These are phyloP conservation scores for Lenzites betulinus DNA, from an alignment of 768 basidiomycete species.

Conservation along the genomic window DNA sequence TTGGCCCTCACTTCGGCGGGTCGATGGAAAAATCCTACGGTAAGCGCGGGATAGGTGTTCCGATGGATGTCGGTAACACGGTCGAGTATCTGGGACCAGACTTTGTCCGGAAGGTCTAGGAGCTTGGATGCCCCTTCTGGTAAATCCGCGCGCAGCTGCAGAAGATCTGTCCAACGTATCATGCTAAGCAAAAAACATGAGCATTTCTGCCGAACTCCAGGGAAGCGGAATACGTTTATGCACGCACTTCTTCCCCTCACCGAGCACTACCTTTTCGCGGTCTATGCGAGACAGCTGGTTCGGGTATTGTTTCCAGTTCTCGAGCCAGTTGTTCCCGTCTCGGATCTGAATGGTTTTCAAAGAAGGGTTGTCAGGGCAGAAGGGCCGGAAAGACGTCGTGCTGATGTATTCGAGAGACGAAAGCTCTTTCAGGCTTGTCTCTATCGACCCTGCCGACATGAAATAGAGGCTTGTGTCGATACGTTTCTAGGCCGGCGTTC, in stretches of 20 bases:
- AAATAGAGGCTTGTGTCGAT: conserved; percentile 3
- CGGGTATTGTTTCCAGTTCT: too few species aligned
- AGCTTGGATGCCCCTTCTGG: not conserved
- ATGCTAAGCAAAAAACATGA: not conserved
- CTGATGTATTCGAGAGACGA: conserved; percentile 1
- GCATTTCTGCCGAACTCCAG: not conserved
- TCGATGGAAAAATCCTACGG: not conserved
- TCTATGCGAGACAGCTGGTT: too few species aligned
- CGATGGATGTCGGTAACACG: conserved; percentile 1
- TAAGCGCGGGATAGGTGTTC: not conserved
- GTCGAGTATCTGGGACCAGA: conserved; percentile 4
- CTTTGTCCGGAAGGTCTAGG: not conserved
- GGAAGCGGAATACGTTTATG: not conserved
- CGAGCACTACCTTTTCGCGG: not conserved
- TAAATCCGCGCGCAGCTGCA: not conserved
- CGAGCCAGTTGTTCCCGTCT: conserved; percentile 1
- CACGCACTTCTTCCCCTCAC: conserved; percentile 4
- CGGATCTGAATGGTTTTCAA: conserved; percentile 5
- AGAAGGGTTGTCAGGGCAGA: not conserved
- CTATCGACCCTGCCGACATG: not conserved
- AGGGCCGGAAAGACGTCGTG: not conserved
- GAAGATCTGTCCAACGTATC: not conserved
- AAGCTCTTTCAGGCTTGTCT: not conserved
- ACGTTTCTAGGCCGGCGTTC: not conserved
- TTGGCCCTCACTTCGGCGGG: not conserved